Base-by-base conservation (phyloP, 371 early-diverging fungal species). In the Mucor racemosus region DNA sequence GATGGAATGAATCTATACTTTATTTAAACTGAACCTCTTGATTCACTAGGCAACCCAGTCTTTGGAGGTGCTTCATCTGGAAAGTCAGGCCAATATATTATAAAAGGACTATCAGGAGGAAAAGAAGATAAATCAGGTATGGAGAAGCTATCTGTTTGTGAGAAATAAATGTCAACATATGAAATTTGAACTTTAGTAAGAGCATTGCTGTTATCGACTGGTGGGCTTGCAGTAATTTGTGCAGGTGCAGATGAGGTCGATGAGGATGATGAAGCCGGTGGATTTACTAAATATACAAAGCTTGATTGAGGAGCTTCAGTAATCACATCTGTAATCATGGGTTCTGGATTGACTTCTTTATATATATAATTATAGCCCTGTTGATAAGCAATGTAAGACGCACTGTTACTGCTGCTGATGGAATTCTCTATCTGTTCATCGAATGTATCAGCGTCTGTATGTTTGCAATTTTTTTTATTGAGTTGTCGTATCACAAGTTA, bases 151-250 rank as follows among this genome's bases (percentile, higher is more conserved):
- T 60, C 60, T 3, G 60, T 42, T 60, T 41, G 60, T 14, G 41
- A 60, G 31, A 42, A 41, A 44, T 60, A 41, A 7, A 33, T 15
- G 33, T 60, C 35, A 14, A 8, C 44, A 31, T 38, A 7, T 8
- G 55, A 63, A 11, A 54, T 53, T 34, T 60, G 41, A 15, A 50
- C 55, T 21, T 38, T 40, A 40, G 17, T 44, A n/a, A 44, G 46
- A 10, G 5, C 14, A 15, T 46, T 15, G n/a, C 5, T 56, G 19
- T 58, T 38, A 21, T 50, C 26, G 19, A 1, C 50, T 50, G 50
- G 3, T 19, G 26, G 50, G 11, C 36, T 36, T 36, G 36, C 6
- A 36, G 26, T 50, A 0, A 21, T 31, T 26, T 50, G 50, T 5
- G 50, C 50, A 10, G 50, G 21, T 8, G 26, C 21, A 21, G 46